Evolutionary conservation across 768 basidiomycete genomes (phyloP).

Genomic region (Kwoniella dendrophila): DNA sequence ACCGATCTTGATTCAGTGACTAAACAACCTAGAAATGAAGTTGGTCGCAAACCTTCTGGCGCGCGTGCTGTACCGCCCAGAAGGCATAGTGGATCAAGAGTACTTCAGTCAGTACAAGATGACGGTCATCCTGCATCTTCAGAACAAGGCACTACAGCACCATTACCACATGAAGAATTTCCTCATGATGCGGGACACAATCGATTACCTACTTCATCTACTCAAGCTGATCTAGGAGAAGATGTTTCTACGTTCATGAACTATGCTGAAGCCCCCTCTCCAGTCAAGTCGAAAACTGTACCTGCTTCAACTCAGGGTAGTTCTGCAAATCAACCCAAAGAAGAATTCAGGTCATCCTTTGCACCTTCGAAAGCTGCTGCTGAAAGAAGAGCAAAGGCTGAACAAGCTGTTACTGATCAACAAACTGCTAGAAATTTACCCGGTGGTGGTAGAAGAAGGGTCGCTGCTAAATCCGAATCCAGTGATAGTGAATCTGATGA

Average conservation of each 20-base stretch:
- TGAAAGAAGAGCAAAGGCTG: slow-evolving; percentile 78
- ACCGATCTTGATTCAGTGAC: slow-evolving; percentile 27
- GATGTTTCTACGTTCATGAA: slow-evolving; percentile 48
- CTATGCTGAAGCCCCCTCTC: slow-evolving; percentile 48
- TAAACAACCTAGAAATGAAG: slow-evolving; percentile 15
- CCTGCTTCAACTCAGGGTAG: slow-evolving; percentile 24
- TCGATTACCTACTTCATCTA: slow-evolving; percentile 12
- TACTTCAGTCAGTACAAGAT: slow-evolving; percentile 34
- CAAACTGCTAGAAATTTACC: slow-evolving; percentile 74
- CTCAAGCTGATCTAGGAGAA: slow-evolving; percentile 37
- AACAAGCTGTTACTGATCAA: slow-evolving; percentile 80
- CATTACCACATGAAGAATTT: not conserved
- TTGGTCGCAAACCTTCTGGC: slow-evolving; percentile 55
- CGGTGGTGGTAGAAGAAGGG: slow-evolving; percentile 64
- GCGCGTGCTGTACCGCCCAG: slow-evolving; percentile 53
- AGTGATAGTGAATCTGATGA: slow-evolving; percentile 78
- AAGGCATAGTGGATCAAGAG: slow-evolving; percentile 25
- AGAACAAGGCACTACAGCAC: no score
- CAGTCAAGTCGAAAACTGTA: slow-evolving; percentile 21
- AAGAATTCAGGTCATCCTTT: slow-evolving; percentile 79
- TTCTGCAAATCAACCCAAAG: slow-evolving; percentile 29
- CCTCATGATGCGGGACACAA: not conserved
- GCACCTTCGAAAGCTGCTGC: slow-evolving; percentile 80
- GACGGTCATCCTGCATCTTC: no score
- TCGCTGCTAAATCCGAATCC: slow-evolving; percentile 58